These are phyloP conservation scores for Synchytrium microbalum DNA, from an alignment of 371 early-diverging fungal species.

Conservation along the genomic window DNA sequence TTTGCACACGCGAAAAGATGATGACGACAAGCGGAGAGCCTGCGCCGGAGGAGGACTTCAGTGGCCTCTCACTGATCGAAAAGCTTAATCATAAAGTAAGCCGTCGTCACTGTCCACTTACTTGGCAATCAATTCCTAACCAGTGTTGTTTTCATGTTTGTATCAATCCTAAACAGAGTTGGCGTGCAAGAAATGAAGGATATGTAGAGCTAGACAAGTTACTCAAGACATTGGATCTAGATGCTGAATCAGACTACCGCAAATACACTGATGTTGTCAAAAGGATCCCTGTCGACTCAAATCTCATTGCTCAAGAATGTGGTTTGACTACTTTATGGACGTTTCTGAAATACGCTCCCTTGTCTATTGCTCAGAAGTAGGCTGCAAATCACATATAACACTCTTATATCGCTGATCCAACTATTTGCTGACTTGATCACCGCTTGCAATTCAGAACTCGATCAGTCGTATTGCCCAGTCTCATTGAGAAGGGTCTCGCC, in stretches of 20 bases:
- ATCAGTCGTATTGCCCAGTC: conserved; percentile 61
- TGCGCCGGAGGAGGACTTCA: too few relatives aligned
- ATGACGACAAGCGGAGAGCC: too few relatives aligned
- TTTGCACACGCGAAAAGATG: too few relatives aligned
- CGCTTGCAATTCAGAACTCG: conserved; percentile 47
- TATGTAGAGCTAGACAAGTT: neutral
- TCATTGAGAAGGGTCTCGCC: conserved; percentile 84
- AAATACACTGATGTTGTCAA: conserved; percentile 61
- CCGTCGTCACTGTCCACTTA: too few relatives aligned
- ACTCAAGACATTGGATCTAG: neutral
- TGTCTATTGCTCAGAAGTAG: conserved; percentile 50
- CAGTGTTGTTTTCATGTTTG: too few relatives aligned
- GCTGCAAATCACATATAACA: conserved; percentile 2
- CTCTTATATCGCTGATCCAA: conserved; percentile 6
- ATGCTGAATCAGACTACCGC: conserved; percentile 53
- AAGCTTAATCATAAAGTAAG: too few relatives aligned
- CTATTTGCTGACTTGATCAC: conserved; percentile 1
- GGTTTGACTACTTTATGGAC: conserved; percentile 67
- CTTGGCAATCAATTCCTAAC: too few relatives aligned
- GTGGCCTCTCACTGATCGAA: too few relatives aligned
- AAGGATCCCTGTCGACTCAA: conserved; percentile 78
- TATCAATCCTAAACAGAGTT: too few relatives aligned
- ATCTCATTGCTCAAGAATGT: conserved; percentile 86
- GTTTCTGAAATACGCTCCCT: conserved; percentile 76
- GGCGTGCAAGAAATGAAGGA: neutral